phyloP scores from a whole-genome alignment of 78 protist species.

The Planoprotostelium fungivorum region DNA sequence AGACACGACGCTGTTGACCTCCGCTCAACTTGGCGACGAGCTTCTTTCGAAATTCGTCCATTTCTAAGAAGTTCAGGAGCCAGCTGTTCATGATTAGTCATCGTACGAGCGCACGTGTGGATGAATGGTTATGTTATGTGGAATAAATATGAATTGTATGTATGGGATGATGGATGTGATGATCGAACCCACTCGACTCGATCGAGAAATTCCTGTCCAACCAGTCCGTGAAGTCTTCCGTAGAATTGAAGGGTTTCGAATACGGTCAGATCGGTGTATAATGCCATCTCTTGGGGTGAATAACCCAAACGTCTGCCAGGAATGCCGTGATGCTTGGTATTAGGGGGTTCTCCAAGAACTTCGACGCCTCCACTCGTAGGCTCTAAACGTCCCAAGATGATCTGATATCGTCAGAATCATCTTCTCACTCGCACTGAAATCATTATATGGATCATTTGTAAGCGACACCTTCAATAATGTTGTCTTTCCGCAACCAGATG shows the following conservation, averaged over 20 bases:
- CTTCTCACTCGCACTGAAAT: neutral
- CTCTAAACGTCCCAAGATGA: neutral
- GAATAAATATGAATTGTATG: too few relatives aligned
- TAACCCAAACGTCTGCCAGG: constrained; percentile 38
- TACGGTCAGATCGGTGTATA: constrained; percentile 36
- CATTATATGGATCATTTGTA: neutral
- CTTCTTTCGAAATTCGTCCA: neutral
- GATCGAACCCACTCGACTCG: neutral
- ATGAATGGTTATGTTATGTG: too few relatives aligned
- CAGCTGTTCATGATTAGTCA: too few relatives aligned
- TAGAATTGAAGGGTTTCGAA: constrained; percentile 33
- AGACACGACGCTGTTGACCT: constrained; percentile 66
- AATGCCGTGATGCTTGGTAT: neutral
- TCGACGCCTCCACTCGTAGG: constrained; percentile 8
- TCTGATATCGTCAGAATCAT: constrained; percentile 16
- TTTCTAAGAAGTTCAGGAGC: neutral
- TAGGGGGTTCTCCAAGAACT: constrained; percentile 35
- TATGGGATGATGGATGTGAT: neutral
- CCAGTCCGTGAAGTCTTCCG: constrained; percentile 27
- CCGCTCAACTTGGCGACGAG: constrained; percentile 37
- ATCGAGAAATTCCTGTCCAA: neutral
- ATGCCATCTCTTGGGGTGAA: constrained; percentile 65
- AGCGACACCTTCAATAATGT: constrained; percentile 11
- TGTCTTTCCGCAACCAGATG: constrained; percentile 59
- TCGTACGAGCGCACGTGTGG: too few relatives aligned